Percentiles rank a stretch among this genome's conserved stretches.
These are phyloP conservation scores for Stephanodiscus minutulus DNA, from an alignment of 108 stramenopile species.

Conservation along the genomic window DNA sequence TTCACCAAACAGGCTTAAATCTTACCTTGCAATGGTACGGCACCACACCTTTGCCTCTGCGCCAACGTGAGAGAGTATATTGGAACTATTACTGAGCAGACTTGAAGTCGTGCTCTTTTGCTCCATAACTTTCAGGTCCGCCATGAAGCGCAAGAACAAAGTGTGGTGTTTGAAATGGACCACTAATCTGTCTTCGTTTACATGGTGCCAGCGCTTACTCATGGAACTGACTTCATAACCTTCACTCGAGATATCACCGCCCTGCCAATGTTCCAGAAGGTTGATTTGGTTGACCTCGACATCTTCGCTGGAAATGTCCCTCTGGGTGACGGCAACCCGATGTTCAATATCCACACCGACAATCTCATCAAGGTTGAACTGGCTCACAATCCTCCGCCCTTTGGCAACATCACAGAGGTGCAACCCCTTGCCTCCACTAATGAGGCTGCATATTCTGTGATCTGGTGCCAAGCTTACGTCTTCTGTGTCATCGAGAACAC, in stretches of 20 bases:
- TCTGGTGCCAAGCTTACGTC: background rate
- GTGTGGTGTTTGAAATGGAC: slow-evolving; percentile 54
- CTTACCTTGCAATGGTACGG: slow-evolving; percentile 65
- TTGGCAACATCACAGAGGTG: slow-evolving; percentile 73
- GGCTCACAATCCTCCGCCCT: slow-evolving; percentile 75
- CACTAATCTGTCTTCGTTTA: slow-evolving; percentile 72
- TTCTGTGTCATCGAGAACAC: slow-evolving; percentile 34
- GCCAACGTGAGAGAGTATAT: slow-evolving; percentile 58
- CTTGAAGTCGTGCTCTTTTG: slow-evolving; percentile 11
- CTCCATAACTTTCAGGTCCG: slow-evolving; percentile 69
- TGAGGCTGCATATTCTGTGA: slow-evolving; percentile 34
- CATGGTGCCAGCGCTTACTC: slow-evolving; percentile 59
- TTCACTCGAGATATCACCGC: slow-evolving; percentile 16
- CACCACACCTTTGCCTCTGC: slow-evolving; percentile 64
- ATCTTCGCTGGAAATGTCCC: slow-evolving; percentile 17
- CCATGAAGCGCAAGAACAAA: slow-evolving; percentile 72
- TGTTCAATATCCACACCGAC: slow-evolving; percentile 62
- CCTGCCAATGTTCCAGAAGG: slow-evolving; percentile 40
- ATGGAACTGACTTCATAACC: slow-evolving; percentile 25
- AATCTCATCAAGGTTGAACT: slow-evolving; percentile 63
- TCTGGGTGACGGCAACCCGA: slow-evolving; percentile 17
- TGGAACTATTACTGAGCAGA: background rate
- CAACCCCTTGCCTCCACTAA: slow-evolving; percentile 79
- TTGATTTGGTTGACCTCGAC: slow-evolving; percentile 27
- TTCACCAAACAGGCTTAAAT: too few relatives aligned